phyloP scores from a whole-genome alignment of 2,329 filamentous ascomycete genomes.

The Ophiostoma ips region DNA sequence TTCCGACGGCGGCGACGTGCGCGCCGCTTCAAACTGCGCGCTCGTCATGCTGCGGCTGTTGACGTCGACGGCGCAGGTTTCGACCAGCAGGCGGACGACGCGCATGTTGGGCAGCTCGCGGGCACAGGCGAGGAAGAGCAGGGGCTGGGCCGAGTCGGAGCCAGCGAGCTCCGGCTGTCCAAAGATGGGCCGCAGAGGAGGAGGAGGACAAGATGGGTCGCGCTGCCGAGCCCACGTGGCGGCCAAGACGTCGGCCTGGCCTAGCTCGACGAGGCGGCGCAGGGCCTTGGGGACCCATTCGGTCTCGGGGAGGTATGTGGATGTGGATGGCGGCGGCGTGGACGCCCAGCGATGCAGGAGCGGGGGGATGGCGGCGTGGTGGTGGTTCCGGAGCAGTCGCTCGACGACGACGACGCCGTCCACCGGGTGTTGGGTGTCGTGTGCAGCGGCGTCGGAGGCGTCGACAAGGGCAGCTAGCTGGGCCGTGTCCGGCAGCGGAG shows the following conservation, averaged over 20 bases:
- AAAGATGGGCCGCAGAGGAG: not conserved
- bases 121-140: slow-evolving; percentile 1
- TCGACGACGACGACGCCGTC: no score
- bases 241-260: not conserved
- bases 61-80: slow-evolving; percentile 3
- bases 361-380: not conserved
- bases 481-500: no score
- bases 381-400: no score
- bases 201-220: not conserved
- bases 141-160: not conserved
- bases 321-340: not conserved
- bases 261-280: not conserved
- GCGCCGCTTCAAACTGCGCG: not conserved
- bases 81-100: slow-evolving; percentile 6
- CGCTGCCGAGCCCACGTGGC: not conserved
- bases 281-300: not conserved
- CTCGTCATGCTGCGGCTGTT: slow-evolving; percentile 3
- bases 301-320: not conserved
- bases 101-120: slow-evolving; percentile 8
- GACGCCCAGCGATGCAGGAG: not conserved
- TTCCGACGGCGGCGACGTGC: not conserved
- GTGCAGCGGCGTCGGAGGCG: no score
- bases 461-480: no score
- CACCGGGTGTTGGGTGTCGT: no score
- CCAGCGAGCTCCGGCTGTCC: not conserved